Conservation (phyloP, 257 asterid genomes). For the Salvia rosmarinus region DNA sequence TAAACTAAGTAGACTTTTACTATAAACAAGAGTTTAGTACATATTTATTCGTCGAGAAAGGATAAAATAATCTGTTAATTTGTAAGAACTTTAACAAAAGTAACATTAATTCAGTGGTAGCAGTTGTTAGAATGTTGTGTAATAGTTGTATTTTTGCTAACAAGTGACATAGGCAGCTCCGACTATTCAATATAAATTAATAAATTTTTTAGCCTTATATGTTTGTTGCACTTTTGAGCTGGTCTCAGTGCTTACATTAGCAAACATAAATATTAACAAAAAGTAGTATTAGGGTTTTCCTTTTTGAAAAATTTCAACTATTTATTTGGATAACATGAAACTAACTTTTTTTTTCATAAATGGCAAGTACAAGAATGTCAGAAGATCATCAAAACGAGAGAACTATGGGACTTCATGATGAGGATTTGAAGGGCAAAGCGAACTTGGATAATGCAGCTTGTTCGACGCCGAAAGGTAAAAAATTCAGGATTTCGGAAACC, state of each 20-base stretch:
- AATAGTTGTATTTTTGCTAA: constrained; percentile 47
- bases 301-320: constrained; percentile 41
- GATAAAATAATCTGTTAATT: constrained; percentile 23
- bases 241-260: constrained; percentile 51
- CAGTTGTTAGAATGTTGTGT: constrained; percentile 64
- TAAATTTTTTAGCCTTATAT: constrained; percentile 32
- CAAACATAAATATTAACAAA: constrained; percentile 33
- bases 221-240: constrained; percentile 38
- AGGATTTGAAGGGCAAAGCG: constrained; percentile 28
- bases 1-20: constrained; percentile 20
- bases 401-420: constrained; percentile 17
- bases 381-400: constrained; percentile 15
- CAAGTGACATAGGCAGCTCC: constrained; percentile 41
- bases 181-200: constrained; percentile 35
- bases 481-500: constrained; percentile 43
- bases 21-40: constrained; percentile 14
- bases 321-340: constrained; percentile 42
- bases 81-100: constrained; percentile 29
- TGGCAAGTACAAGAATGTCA: constrained; percentile 11
- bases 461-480: constrained; percentile 58
- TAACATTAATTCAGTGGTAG: constrained; percentile 45
- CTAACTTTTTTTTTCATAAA: constrained; percentile 6
- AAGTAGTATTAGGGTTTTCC: constrained; percentile 20
- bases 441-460: constrained; percentile 20
- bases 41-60: constrained; percentile 24